Evolutionary conservation across 495 filamentous ascomycete genomes (phyloP).

Genomic region (Tirmania nivea): DNA sequence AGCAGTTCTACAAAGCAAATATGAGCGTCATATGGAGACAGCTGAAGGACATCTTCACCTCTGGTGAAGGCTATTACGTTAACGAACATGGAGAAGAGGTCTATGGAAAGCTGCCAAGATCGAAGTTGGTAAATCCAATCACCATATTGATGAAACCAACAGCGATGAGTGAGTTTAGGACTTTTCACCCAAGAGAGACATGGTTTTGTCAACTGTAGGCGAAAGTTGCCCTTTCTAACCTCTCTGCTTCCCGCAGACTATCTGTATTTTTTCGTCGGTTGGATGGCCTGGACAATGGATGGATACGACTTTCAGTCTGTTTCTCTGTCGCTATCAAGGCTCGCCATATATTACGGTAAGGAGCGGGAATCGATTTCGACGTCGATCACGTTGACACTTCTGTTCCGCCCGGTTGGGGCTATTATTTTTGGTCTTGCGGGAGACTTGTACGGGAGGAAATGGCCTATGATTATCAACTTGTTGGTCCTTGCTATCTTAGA

Average conservation of each 20-base stretch:
- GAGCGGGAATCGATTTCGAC: conserved; percentile 39
- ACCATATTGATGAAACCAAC: conserved; percentile 15
- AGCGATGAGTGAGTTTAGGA: conserved; percentile 7
- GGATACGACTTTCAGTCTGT: conserved; percentile 49
- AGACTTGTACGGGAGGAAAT: conserved; percentile 59
- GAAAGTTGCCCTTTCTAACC: too few species aligned
- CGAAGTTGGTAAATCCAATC: conserved; percentile 17
- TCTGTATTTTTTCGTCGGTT: conserved; percentile 19
- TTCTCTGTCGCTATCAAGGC: conserved; percentile 45
- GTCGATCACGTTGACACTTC: conserved; percentile 51
- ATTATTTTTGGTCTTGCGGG: conserved; percentile 48
- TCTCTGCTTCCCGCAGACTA: conserved; percentile 4
- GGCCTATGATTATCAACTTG: conserved; percentile 58
- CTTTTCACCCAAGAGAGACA: too few species aligned
- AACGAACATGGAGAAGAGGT: conserved; percentile 16
- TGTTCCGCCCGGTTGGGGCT: conserved; percentile 49
- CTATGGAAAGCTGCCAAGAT: conserved; percentile 15
- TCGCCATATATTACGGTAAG: conserved; percentile 44
- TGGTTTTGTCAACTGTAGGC: too few species aligned
- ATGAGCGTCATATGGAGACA: too few species aligned
- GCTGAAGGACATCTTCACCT: conserved; percentile 13
- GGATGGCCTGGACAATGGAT: conserved; percentile 22
- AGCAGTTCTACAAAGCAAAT: too few species aligned
- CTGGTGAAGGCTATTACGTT: conserved; percentile 15
- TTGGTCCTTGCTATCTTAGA: conserved; percentile 35